Base-by-base conservation (phyloP, 1,284 basidiomycete genomes). In the Lignosus rhinocerotis region DNA sequence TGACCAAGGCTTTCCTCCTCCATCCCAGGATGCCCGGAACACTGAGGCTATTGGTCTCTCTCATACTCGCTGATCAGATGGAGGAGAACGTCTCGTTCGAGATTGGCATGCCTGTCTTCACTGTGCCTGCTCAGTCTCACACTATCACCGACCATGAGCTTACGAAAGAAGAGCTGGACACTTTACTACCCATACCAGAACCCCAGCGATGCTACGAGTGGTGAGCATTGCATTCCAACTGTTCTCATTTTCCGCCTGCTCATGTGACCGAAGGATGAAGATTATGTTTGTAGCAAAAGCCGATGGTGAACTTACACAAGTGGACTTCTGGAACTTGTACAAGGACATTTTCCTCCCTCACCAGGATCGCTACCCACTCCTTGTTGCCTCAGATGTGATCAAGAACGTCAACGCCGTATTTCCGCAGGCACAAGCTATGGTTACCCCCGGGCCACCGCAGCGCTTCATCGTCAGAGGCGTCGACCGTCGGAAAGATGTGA, bases 241-340 rank as follows among this genome's bases (percentile, higher is more conserved):
- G 16, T 25, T 25, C 25, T 25, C 11, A 33, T 17, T 8, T 45
- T 36, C 53, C 33, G 45, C 31, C 14, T 49, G 4, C 49, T 47
- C 31, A 48, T 47, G 30, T 9, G 6, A n/a, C 50, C 45, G 21
- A 64, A 94, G 92, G 93, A 93, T 96, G 89, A 86, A 83, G 67
- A 72, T 78, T 10, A 87, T 93, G 80, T 95, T 93, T 67, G 78
- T 87, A 10, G 75, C 84, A 19, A 85, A 86, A 58, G 71, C 84
- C 1, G 83, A 87, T 2, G 84, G 86, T 8, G 92, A 94, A 67
- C 76, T 95, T 47, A 93, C 93, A 0, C 93, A 96, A 73, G 92
- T 94, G 54, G 90, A 92, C 62, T 91, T 96, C 63, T 96, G 93
- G 93, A 91, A 84, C 57, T 78, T 93, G 12, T 96, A 96, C 75